A percentile compares a stretch with the other conserved stretches of the same genome.
These are phyloP conservation scores for Erodium maritimum DNA, from an alignment of 345 rosid genomes.

Conservation along the genomic window DNA sequence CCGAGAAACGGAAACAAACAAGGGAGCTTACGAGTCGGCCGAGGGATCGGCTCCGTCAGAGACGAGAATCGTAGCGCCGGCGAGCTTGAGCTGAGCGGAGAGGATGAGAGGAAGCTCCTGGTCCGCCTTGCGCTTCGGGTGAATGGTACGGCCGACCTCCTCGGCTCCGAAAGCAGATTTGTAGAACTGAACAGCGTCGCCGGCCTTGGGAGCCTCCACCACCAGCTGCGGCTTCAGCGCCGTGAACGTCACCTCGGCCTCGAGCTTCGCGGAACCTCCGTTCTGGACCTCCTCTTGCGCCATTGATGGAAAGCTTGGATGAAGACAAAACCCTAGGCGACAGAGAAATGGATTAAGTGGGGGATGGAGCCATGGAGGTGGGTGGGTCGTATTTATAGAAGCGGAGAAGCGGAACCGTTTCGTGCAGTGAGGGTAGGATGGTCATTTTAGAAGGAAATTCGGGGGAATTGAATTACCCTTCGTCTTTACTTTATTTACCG, in stretches of 20 bases:
- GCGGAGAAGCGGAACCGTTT: constrained; percentile 55
- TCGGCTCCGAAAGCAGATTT: constrained; percentile 66
- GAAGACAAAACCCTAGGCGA: not conserved
- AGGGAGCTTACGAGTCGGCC: constrained; percentile 23
- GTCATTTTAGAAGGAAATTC: constrained; percentile 9
- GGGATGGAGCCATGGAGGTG: not conserved
- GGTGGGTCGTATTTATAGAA: constrained; percentile 29
- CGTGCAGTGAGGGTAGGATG: constrained; percentile 15
- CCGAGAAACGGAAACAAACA: too few species aligned
- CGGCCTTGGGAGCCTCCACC: constrained; percentile 74
- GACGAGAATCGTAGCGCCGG: constrained; percentile 45
- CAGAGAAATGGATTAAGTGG: not conserved
- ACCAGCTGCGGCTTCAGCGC: constrained; percentile 53
- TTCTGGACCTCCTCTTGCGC: constrained; percentile 44
- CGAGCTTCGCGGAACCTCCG: constrained; percentile 34
- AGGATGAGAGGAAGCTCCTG: constrained; percentile 80
- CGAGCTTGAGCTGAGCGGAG: constrained; percentile 57
- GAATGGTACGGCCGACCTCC: constrained; percentile 45
- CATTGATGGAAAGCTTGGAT: constrained; percentile 23
- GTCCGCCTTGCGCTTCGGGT: constrained; percentile 85
- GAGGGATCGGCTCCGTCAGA: constrained; percentile 36
- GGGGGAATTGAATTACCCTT: constrained; percentile 13
- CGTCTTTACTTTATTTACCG: constrained; percentile 18
- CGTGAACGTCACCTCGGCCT: constrained; percentile 29
- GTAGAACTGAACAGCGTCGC: constrained; percentile 73